A percentile compares a stretch with the other conserved stretches of the same genome.
Evolutionary conservation across 306 rosid species (phyloP).

Genomic region (Cucurbita argyrosperma): DNA sequence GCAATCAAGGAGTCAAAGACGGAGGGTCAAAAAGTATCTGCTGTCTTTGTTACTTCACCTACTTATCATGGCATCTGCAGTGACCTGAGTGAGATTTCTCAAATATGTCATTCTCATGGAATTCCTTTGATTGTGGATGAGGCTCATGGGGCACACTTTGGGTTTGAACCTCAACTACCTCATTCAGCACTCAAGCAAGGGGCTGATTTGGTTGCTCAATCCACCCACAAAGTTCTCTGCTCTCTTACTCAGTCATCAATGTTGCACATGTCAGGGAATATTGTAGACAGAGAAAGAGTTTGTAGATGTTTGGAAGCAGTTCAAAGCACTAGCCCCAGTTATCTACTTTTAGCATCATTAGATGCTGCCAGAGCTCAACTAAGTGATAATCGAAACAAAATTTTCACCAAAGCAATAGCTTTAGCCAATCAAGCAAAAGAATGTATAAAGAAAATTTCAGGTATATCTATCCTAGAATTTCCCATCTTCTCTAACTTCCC

Average conservation of each 20-base stretch:
- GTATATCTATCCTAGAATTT: constrained; percentile 42
- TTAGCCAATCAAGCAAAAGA: constrained; percentile 38
- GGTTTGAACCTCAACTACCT: constrained; percentile 58
- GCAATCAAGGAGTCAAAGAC: constrained; percentile 42
- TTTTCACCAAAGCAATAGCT: constrained; percentile 36
- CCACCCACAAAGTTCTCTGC: constrained; percentile 73
- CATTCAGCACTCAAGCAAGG: constrained; percentile 63
- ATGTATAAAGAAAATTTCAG: constrained; percentile 25
- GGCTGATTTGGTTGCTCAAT: constrained; percentile 57
- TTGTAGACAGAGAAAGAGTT: constrained; percentile 46
- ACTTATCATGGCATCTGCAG: constrained; percentile 80
- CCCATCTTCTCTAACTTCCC: constrained; percentile 31
- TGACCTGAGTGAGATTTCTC: constrained; percentile 42
- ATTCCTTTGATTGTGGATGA: constrained; percentile 83
- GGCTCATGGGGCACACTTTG: constrained; percentile 90
- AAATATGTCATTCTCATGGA: constrained; percentile 50
- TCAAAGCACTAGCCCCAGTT: constrained; percentile 80
- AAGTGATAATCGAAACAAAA: constrained; percentile 31
- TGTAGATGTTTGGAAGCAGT: constrained; percentile 65
- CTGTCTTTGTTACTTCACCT: constrained; percentile 79
- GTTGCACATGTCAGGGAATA: constrained; percentile 57
- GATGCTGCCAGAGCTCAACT: constrained; percentile 90
- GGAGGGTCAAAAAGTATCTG: constrained; percentile 50
- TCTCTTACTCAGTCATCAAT: constrained; percentile 81
- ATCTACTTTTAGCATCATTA: constrained; percentile 71